These are phyloP conservation scores for Leucocoprinus leucothites DNA, from an alignment of 768 basidiomycete genomes.

Conservation along the genomic window DNA sequence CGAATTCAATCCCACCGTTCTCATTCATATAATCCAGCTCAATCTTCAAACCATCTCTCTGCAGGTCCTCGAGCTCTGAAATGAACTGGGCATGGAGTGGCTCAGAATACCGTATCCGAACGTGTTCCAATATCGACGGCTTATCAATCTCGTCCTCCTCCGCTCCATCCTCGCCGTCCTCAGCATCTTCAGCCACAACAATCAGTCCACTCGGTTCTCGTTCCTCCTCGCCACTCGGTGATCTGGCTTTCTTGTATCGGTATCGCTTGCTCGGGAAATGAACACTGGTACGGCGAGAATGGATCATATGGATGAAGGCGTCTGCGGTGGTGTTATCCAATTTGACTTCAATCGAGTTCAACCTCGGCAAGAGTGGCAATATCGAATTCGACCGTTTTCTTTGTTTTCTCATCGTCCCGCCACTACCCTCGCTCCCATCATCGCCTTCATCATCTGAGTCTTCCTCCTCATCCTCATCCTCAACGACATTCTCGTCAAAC, in stretches of 20 bases:
- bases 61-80: conserved; percentile 9
- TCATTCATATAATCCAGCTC: conserved; percentile 12
- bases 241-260: not conserved
- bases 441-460: not conserved
- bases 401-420: not conserved
- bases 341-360: conserved; percentile 35
- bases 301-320: conserved; percentile 32
- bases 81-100: conserved; percentile 8
- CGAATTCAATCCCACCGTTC: conserved; percentile 10
- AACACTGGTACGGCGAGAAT: conserved; percentile 23
- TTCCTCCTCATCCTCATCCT: not conserved
- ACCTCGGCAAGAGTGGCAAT: conserved; percentile 22
- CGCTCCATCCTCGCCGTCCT: not conserved
- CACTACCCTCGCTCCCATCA: not conserved
- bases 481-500: conserved; percentile 14
- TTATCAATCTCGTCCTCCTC: conserved; percentile 9
- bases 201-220: not conserved
- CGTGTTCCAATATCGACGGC: conserved; percentile 9
- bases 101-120: conserved; percentile 10
- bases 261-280: conserved; percentile 10
- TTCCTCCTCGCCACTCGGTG: not conserved
- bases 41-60: conserved; percentile 10
- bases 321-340: conserved; percentile 29
- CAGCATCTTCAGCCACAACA: not conserved
- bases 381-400: conserved; percentile 21